Conservation (phyloP, 2,329 filamentous ascomycete species). For the Trichoderma atrobrunneum region DNA sequence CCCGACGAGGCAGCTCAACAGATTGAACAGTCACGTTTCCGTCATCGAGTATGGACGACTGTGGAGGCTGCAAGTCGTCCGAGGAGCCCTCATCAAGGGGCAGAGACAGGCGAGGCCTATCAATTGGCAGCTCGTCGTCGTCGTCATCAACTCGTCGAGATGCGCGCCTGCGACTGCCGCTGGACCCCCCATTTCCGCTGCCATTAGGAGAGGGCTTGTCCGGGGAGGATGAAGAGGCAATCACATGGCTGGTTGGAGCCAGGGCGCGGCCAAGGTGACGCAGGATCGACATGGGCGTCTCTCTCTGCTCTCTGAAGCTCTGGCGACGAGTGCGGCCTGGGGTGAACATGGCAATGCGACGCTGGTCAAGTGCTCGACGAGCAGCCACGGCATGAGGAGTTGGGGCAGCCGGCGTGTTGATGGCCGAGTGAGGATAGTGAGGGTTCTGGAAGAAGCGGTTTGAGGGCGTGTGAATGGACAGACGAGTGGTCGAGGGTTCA, state of each 20-base stretch:
- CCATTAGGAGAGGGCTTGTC: slow-evolving; percentile 30
- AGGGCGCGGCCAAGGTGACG: slow-evolving; percentile 54
- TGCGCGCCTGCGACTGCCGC: slow-evolving; percentile 30
- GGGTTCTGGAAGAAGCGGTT: slow-evolving; percentile 37
- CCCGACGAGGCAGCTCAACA: slow-evolving; percentile 57
- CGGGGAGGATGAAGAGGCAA: slow-evolving; percentile 46
- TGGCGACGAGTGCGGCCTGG: slow-evolving; percentile 58
- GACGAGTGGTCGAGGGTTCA: slow-evolving; percentile 41
- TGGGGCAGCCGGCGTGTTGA: slow-evolving; percentile 45
- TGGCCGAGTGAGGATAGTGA: slow-evolving; percentile 34
- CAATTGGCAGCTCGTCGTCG: slow-evolving; percentile 50
- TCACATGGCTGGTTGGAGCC: slow-evolving; percentile 46
- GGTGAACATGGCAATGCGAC: slow-evolving; percentile 58
- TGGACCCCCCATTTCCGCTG: slow-evolving; percentile 26
- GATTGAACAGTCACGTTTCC: slow-evolving; percentile 59
- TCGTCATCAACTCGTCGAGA: slow-evolving; percentile 33
- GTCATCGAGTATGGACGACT: slow-evolving; percentile 54
- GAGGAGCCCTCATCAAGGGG: slow-evolving; percentile 53
- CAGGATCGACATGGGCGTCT: slow-evolving; percentile 54
- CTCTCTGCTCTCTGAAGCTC: slow-evolving; percentile 54
- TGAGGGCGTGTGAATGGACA: slow-evolving; percentile 44
- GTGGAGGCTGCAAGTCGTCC: slow-evolving; percentile 52
- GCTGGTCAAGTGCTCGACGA: slow-evolving; percentile 55
- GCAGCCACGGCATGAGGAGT: slow-evolving; percentile 63
- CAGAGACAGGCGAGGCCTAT: slow-evolving; percentile 54